Evolutionary conservation across 2,329 filamentous ascomycete species (phyloP).

Genomic region (Peltaster fructicola): DNA sequence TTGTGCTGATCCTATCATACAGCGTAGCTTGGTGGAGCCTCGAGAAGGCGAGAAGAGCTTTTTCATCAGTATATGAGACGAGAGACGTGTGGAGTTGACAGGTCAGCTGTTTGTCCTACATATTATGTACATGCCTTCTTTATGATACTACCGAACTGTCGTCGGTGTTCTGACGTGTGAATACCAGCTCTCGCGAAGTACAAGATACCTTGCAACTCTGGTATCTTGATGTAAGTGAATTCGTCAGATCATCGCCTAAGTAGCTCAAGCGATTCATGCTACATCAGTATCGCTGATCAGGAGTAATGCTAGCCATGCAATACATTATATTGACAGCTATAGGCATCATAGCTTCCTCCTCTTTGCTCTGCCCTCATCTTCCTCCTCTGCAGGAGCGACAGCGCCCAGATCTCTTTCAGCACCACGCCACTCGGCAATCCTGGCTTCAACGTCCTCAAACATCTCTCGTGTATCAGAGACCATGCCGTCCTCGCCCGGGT

Average conservation of each 20-base stretch:
- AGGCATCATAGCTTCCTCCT: constrained; percentile 8
- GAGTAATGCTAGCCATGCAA: no score
- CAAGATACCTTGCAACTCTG: no score
- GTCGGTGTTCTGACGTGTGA: no score
- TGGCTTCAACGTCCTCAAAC: constrained; percentile 72
- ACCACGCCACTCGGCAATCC: constrained; percentile 57
- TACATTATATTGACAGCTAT: no score
- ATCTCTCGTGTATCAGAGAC: constrained; percentile 78
- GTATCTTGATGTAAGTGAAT: no score
- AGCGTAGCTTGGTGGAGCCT: constrained; percentile 49
- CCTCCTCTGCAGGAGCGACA: constrained; percentile 10
- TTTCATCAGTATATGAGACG: constrained; percentile 40
- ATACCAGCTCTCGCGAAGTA: no score
- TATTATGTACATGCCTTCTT: no score
- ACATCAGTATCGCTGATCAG: no score
- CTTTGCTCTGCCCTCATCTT: constrained; percentile 12
- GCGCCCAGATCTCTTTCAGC: constrained; percentile 34
- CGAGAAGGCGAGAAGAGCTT: constrained; percentile 72
- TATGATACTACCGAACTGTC: no score
- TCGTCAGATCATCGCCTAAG: no score
- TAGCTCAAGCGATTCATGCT: no score
- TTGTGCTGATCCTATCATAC: constrained; percentile 69
- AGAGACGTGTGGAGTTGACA: background rate
- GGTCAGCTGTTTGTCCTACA: no score
- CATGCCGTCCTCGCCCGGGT: constrained; percentile 75